Evolutionary conservation across 495 filamentous ascomycete species (phyloP), one percentile per base, ranked within the genome.

Genomic region (Talaromyces trachyspermus): DNA sequence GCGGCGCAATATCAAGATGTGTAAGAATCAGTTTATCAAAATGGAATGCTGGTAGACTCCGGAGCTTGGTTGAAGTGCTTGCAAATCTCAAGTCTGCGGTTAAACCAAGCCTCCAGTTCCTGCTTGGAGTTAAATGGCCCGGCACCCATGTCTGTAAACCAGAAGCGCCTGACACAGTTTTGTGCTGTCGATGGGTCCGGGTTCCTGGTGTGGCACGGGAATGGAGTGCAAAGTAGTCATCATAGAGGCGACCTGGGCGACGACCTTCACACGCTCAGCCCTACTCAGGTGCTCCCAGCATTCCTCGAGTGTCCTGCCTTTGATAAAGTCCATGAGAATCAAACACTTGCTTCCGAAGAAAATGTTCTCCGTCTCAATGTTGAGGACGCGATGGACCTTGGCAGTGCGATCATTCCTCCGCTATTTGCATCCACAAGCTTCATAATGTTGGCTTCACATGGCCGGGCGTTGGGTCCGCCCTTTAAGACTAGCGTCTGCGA

Each of bases 251-350:
- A 54, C 20, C 23, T 64, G 61, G 1, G 17, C 5, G 9, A 50
- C 43, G 38, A 64, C 49, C n/a, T 56, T 29, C 20, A 49, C 26
- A 38, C 58, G 54, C 4, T 24, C n/a, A 9, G 54, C 43, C 35
- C 11, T 15, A 32, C 50, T 46, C 17, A 61, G 53, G 9, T 23
- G 12, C 20, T 44, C 38, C 63, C 58, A 67, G 42, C 57, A 53
- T 22, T 54, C 50, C 36, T 52, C 53, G 33, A 63, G 54, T 3
- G 53, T 36, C 46, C 57, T 19, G 14, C 63, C 58, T 20, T 44
- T 3, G 46, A 66, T 51, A 50, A 52, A 65, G 51, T 66, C 57
- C 57, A 66, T 64, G n/a, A 63, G 47, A 50, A 66, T 54, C 47
- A 59, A 64, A 5, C 59, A 51, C 26, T 20, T 49, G 10, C 45